Conservation (phyloP, 768 basidiomycete species). For the Neoboletus brunneissimus region DNA sequence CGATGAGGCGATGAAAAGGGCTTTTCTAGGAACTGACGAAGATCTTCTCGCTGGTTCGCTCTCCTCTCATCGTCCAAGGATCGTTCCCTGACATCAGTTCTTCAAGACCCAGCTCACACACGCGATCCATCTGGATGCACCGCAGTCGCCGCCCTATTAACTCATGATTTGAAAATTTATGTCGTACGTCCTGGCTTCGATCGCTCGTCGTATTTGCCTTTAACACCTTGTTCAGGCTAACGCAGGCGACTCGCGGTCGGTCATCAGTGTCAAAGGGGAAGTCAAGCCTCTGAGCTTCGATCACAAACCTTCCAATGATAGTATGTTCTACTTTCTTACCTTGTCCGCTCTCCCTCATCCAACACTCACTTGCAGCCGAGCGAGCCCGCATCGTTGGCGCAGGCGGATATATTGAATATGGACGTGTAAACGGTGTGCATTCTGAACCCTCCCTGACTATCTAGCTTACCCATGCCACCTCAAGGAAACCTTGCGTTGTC, state of each 20-base stretch:
- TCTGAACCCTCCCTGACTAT: neutral
- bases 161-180: slow-evolving; percentile 72
- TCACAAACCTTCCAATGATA: slow-evolving; percentile 89
- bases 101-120: slow-evolving; percentile 75
- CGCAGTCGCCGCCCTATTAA: slow-evolving; percentile 84
- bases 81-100: slow-evolving; percentile 3
- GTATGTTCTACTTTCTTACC: slow-evolving; percentile 42
- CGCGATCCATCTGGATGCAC: slow-evolving; percentile 97
- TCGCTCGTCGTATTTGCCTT: slow-evolving; percentile 1
- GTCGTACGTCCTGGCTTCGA: slow-evolving; percentile 52
- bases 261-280: slow-evolving; percentile 80
- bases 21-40: slow-evolving; percentile 93
- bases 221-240: slow-evolving; percentile 67
- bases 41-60: slow-evolving; percentile 79
- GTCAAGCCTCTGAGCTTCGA: slow-evolving; percentile 90
- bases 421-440: slow-evolving; percentile 88
- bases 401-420: slow-evolving; percentile 95
- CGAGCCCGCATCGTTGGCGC: slow-evolving; percentile 82
- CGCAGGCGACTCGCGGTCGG: slow-evolving; percentile 93
- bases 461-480: neutral
- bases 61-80: slow-evolving; percentile 1
- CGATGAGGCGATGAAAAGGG: slow-evolving; percentile 74
- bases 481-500: slow-evolving; percentile 94
- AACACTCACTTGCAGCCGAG: slow-evolving; percentile 53
- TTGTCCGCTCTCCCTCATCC: neutral